Evolutionary conservation across 306 rosid genomes (phyloP), one percentile per base, ranked within the genome.

Genomic region (Medicago lupulina): DNA sequence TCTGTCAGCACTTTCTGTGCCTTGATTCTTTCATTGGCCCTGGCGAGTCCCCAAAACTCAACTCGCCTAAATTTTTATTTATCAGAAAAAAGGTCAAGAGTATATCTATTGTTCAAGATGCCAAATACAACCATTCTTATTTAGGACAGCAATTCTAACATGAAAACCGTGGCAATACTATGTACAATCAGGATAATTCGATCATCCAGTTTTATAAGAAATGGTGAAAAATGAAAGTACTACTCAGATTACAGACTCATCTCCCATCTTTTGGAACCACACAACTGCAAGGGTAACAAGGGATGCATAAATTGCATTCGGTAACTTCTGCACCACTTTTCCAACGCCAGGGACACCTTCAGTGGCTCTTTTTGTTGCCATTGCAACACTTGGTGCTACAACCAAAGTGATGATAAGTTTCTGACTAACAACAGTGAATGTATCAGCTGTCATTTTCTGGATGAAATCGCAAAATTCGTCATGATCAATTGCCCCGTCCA

Each of bases 291-390:
- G 74, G 73, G 97, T 89, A 46, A 92, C 77, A 28, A 88, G 80
- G 65, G 93, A 80, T 19, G 97, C 98, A 67, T 90, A 95, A 40
- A 89, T 63, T 18, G 97, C 83, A 87, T 78, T 76, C 1, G 97
- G 98, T 28, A 95, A 23, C 78, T 61, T 88, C 51, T 90, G 89
- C 59, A 95, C 97, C 16, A 89, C 59, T 85, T 62, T 90, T 75
- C 98, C 98, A 72, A 92, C 86, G 16, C 87, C 89, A 0, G 99
- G 98, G 54, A 95, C 88, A 12, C 98, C 96, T 79, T 92, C 98
- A 0, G 98, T 95, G n/a, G 92, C 86, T 73, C 14, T 88, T 87
- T 95, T 95, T 28, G 99, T 95, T 13, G 87, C 88, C 82, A 95
- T 18, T 40, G 99, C 99, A 36, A 90, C 78, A 4, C 92, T 70